Evolutionary conservation across 129 eudicot genomes (phyloP).

Genomic region (Sambucus nigra): DNA sequence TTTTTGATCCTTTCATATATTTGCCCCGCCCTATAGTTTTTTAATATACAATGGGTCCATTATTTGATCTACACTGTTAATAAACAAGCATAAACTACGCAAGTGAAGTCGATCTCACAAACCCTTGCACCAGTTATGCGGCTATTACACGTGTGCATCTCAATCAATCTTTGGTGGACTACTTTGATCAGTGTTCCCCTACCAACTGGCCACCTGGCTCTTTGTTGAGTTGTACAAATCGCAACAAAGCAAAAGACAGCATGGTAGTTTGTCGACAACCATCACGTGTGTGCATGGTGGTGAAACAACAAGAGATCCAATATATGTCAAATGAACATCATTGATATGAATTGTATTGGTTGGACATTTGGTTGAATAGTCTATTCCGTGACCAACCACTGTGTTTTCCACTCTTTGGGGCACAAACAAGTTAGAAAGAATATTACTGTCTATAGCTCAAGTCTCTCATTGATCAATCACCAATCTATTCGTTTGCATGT

Average conservation of each 20-base stretch:
- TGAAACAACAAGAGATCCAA: not conserved
- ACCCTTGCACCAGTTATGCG: no score
- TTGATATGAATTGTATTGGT: not conserved
- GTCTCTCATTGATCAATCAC: not conserved
- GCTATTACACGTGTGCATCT: not conserved
- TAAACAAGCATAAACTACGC: no score
- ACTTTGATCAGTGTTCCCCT: not conserved
- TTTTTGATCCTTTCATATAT: no score
- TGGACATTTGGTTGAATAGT: not conserved
- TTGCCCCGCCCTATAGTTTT: no score
- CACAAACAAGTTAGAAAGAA: not conserved
- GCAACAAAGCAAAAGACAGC: not conserved
- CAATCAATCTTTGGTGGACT: not conserved
- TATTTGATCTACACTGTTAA: no score
- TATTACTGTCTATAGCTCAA: not conserved
- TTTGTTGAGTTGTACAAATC: not conserved
- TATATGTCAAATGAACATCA: no score
- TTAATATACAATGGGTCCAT: no score
- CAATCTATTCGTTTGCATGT: not conserved
- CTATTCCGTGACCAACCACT: not conserved
- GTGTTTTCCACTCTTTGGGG: no score
- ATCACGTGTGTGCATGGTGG: not conserved
- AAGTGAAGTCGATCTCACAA: no score
- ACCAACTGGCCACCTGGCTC: constrained; percentile 2
- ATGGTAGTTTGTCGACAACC: not conserved